Percentiles rank a stretch among this genome's conserved stretches.
These are phyloP conservation scores for Leptodontidium sp. DNA, from an alignment of 2,329 filamentous ascomycete genomes.

Conservation along the genomic window DNA sequence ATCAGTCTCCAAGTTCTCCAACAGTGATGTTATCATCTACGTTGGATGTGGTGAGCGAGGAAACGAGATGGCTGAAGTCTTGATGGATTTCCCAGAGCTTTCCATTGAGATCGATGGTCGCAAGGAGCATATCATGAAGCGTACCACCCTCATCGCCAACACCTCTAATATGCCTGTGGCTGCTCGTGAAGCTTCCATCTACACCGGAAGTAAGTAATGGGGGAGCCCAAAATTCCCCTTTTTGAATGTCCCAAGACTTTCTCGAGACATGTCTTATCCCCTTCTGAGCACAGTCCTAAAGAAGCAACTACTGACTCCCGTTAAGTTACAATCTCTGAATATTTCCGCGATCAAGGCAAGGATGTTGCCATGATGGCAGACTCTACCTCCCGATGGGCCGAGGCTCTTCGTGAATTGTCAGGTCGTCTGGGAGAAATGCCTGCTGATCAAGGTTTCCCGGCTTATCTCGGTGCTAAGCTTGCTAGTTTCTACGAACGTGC, in stretches of 20 bases:
- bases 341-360: slow-evolving; percentile 97
- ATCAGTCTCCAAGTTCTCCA: slow-evolving; percentile 99
- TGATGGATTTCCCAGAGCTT: slow-evolving; percentile 99
- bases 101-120: slow-evolving; percentile 93
- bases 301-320: background rate
- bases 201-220: slow-evolving; percentile 78
- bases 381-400: slow-evolving; percentile 96
- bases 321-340: slow-evolving; percentile 69
- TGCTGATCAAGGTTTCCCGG: slow-evolving; percentile 98
- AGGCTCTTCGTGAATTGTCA: slow-evolving; percentile 97
- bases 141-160: slow-evolving; percentile 97
- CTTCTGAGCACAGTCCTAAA: no score
- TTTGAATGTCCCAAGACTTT: no score
- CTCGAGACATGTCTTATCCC: no score
- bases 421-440: slow-evolving; percentile 99
- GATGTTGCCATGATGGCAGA: slow-evolving; percentile 99
- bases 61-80: slow-evolving; percentile 99
- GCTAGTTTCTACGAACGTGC: slow-evolving; percentile 99
- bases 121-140: slow-evolving; percentile 99
- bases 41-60: slow-evolving; percentile 92
- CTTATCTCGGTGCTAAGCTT: slow-evolving; percentile 94
- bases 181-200: slow-evolving; percentile 97
- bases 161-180: slow-evolving; percentile 99
- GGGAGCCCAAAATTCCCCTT: background rate
- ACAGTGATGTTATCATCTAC: slow-evolving; percentile 98